Evolutionary conservation across 805 yeast species (phyloP).

Genomic region (Ogataea wickerhamii): DNA sequence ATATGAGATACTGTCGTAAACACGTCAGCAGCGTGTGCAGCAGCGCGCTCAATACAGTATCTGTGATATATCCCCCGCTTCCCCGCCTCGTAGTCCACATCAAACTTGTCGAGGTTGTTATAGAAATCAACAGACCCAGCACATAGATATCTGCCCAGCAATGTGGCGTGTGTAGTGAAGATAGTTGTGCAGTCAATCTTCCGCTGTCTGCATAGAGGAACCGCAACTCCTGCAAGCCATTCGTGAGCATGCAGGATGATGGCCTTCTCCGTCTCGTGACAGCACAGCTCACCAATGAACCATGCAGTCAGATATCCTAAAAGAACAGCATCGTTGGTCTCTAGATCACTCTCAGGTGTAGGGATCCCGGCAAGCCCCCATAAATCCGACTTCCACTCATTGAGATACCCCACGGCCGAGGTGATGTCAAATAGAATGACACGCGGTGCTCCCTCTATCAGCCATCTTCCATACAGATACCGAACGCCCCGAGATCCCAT

Average conservation of each 20-base stretch:
- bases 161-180: constrained; percentile 96
- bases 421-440: constrained; percentile 84
- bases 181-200: constrained; percentile 91
- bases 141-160: constrained; percentile 90
- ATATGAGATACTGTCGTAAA: constrained; percentile 97
- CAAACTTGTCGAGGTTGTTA: constrained; percentile 81
- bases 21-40: constrained; percentile 93
- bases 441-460: constrained; percentile 95
- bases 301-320: constrained; percentile 93
- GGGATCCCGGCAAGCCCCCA: constrained; percentile 94
- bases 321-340: constrained; percentile 88
- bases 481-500: constrained; percentile 81
- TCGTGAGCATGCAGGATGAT: constrained; percentile 94
- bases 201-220: constrained; percentile 88
- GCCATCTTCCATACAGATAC: constrained; percentile 91
- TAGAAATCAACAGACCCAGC: constrained; percentile 97
- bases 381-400: constrained; percentile 92
- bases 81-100: constrained; percentile 97
- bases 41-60: constrained; percentile 94
- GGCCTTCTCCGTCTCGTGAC: constrained; percentile 78
- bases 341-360: constrained; percentile 82
- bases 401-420: constrained; percentile 64
- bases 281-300: constrained; percentile 94
- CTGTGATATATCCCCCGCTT: constrained; percentile 96
- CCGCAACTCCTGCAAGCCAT: constrained; percentile 96